Evolutionary conservation across 257 asterid species (phyloP), one percentile per base, ranked within the genome.

Genomic region (Primulina huaijiensis): DNA sequence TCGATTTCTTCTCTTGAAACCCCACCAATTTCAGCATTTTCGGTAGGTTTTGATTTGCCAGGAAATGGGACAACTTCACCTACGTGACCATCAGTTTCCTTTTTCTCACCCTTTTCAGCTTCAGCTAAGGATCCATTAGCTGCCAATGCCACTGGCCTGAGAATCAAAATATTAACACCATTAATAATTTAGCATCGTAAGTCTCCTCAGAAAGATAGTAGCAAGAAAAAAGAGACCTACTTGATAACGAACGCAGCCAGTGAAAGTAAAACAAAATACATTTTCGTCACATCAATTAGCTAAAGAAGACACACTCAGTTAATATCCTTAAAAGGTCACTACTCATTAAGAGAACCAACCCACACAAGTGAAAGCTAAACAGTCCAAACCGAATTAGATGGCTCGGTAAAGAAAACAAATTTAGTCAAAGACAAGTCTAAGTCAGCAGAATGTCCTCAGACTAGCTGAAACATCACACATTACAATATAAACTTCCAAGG

Each of bases 121-220:
- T 59, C 82, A 46, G 87, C 73, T 69, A 81, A 66, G 78, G 89
- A 76, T 62, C 89, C 92, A 77, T 90, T 86, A 62, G 84, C 66
- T 38, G 70, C 83, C n/a, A 73, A 74, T 77, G 77, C 87, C 46
- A 79, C 82, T 16, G 88, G 77, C 68, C 99, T 93, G 95, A 61
- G 75, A 76, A 71, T 17, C 31, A 70, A 34, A 61, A 73, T 64
- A 8, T 62, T n/a, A 67, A 62, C 38, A 21, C n/a, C 37, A 50
- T 71, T 46, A 67, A 5, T 7, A 31, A 31, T 31, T 31, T 31
- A 4, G 76, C 35, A 62, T 67, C 62, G 38, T 21, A 73, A 29
- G 38, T 65, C 58, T 33, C 68, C 67, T 14, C 30, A 64, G 17
- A 65, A 10, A 65, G 14, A 55, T 3, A 70, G 62, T 14, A 62